Base-by-base conservation (phyloP, 1,139 yeast species). In the Arxiozyma heterogenica region DNA sequence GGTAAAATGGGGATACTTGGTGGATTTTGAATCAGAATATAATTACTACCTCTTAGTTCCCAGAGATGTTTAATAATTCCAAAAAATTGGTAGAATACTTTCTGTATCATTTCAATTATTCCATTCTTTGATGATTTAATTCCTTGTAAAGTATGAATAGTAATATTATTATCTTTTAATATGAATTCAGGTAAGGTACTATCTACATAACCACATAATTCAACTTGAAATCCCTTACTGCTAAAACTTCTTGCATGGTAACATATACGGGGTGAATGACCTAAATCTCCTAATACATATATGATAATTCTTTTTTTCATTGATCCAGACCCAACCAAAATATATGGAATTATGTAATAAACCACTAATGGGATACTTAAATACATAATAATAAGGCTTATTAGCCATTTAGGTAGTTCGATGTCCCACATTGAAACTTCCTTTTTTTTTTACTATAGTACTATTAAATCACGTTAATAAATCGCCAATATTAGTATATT, bases 241-340 rank as follows among this genome's bases (percentile, higher is more conserved):
- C 87, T 79, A 61, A 93, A 82, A 53, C 95, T 85, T 55, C 77
- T 71, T 0, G 96, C 96, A 68, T 94, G 99, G 69, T 93, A 87
- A 62, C 86, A 80, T 88, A 93, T 93, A 58, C 99, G 75, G 5
- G 99, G 99, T 1, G 98, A 91, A 64, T 91, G 95, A 17, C 96
- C 97, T 53, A 94, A 69, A 65, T 93, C 98, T 1, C 99, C 99
- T 30, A 94, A 73, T 1, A 93, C 98, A 56, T 88, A 78, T 30
- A 93, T 82, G 9, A 87, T 77, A 4, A 89, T 82, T 48, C 88
- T 73, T 59, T 73, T 79, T 59, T 78, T 71, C 17, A 66, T 58
- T 3, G 72, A 66, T 41, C 64, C 65, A 54, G 64, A 63, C 17
- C 72, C 72, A 55, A 65, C 62, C 34, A 60, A 58, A 27, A 70